phyloP scores from a whole-genome alignment of 805 yeast genomes.

The Gaillardinia entomophila region DNA sequence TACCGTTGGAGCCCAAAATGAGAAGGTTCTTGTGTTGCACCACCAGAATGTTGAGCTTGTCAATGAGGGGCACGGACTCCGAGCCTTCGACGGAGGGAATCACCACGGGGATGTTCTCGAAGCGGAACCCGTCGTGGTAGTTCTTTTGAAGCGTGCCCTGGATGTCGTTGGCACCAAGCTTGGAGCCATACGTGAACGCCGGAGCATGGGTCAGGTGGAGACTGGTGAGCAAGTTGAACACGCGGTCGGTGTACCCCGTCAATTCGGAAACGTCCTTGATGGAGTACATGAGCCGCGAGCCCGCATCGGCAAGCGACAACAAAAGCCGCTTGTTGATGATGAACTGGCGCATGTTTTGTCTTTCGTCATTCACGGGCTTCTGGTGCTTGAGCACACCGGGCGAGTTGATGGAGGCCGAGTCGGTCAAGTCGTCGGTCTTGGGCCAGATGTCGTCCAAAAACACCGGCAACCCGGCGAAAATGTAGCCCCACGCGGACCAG shows the following conservation, averaged over 20 bases:
- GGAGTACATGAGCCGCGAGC: constrained; percentile 89
- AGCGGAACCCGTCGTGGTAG: constrained; percentile 65
- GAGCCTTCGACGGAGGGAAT: constrained; percentile 65
- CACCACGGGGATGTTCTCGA: constrained; percentile 77
- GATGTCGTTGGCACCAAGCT: constrained; percentile 44
- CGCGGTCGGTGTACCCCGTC: constrained; percentile 85
- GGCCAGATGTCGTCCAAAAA: constrained; percentile 50
- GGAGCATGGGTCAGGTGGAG: constrained; percentile 78
- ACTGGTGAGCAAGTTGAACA: constrained; percentile 68
- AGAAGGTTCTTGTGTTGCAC: constrained; percentile 57
- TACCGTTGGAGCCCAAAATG: constrained; percentile 82
- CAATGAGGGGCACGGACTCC: constrained; percentile 55
- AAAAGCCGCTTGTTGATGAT: constrained; percentile 86
- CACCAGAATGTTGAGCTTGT: constrained; percentile 55
- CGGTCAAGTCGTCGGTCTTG: constrained; percentile 8
- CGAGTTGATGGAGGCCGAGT: background rate
- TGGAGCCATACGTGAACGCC: constrained; percentile 45
- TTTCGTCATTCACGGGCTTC: constrained; percentile 36
- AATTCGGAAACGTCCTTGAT: constrained; percentile 87
- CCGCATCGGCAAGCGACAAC: constrained; percentile 92
- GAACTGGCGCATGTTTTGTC: constrained; percentile 75
- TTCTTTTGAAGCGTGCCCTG: constrained; percentile 77
- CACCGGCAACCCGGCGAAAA: constrained; percentile 86
- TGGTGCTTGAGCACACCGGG: constrained; percentile 10
- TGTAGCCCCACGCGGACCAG: constrained; percentile 94